Conservation (phyloP, 2,329 filamentous ascomycete genomes). For the Huntiella moniliformis region DNA sequence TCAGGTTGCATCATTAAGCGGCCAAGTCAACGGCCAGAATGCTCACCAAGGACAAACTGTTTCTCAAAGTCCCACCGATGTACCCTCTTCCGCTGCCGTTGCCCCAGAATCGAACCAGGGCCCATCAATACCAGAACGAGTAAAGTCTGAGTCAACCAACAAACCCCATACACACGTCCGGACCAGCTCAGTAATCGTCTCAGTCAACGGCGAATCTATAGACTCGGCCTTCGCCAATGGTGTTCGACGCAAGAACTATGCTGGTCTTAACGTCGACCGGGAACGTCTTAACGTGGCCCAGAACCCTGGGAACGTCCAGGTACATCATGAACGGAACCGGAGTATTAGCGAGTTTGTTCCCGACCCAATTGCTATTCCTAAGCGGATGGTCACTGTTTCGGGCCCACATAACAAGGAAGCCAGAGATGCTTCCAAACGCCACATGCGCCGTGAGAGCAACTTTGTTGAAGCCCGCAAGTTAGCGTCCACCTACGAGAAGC, state of each 20-base stretch:
- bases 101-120: too few relatives aligned
- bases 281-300: slow-evolving; percentile 6
- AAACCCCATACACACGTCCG: slow-evolving; percentile 14
- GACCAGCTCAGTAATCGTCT: slow-evolving; percentile 27
- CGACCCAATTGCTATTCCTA: slow-evolving; percentile 47
- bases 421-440: slow-evolving; percentile 21
- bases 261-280: slow-evolving; percentile 19
- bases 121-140: too few relatives aligned
- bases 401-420: slow-evolving; percentile 33
- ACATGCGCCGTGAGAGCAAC: slow-evolving; percentile 57
- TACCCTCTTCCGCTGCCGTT: too few relatives aligned
- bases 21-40: background rate
- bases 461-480: slow-evolving; percentile 63
- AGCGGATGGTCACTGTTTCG: slow-evolving; percentile 56
- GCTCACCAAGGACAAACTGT: too few relatives aligned
- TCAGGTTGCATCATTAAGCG: too few relatives aligned
- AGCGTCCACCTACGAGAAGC: slow-evolving; percentile 36
- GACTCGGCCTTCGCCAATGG: slow-evolving; percentile 31
- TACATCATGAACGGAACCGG: slow-evolving; percentile 47
- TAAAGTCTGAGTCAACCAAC: slow-evolving; percentile 30
- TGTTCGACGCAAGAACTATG: slow-evolving; percentile 39
- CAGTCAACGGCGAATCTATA: slow-evolving; percentile 32
- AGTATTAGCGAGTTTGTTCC: slow-evolving; percentile 81
- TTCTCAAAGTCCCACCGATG: background rate
- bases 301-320: slow-evolving; percentile 7